Percentiles rank a stretch among this genome's conserved stretches.
phyloP scores from a whole-genome alignment of 441 rosid species.

The Aleurites moluccanus region DNA sequence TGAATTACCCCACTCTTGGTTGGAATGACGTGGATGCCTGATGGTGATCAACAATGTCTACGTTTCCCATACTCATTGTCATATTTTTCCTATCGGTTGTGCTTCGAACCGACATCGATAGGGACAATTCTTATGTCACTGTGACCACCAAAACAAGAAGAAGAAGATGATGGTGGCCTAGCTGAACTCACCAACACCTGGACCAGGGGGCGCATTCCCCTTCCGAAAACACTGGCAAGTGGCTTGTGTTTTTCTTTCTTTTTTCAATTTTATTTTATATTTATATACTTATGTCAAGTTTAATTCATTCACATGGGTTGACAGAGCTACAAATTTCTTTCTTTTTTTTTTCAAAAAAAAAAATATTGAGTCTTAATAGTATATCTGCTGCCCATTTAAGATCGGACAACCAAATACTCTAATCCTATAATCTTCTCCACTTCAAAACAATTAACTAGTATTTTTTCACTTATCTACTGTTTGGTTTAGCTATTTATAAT shows the following conservation, averaged over 20 bases:
- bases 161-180: neutral
- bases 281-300: constrained; percentile 1
- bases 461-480: neutral
- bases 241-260: neutral
- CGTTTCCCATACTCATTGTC: constrained; percentile 11
- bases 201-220: neutral
- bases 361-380: neutral
- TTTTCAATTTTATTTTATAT: neutral
- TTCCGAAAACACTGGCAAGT: constrained; percentile 17
- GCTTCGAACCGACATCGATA: constrained; percentile 38
- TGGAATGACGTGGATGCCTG: constrained; percentile 47
- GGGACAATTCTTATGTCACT: constrained; percentile 28
- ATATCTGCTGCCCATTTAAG: no score
- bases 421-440: neutral
- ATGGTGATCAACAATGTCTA: constrained; percentile 23
- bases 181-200: neutral
- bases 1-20: constrained; percentile 41
- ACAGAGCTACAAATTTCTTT: no score
- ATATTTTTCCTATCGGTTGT: constrained; percentile 18
- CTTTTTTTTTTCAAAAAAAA: neutral
- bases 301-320: constrained; percentile 16
- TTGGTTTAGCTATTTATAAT: no score
- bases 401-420: neutral
- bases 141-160: neutral
- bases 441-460: neutral